Evolutionary conservation across 1,284 basidiomycete species (phyloP).

Genomic region (Ganoderma lingzhi): DNA sequence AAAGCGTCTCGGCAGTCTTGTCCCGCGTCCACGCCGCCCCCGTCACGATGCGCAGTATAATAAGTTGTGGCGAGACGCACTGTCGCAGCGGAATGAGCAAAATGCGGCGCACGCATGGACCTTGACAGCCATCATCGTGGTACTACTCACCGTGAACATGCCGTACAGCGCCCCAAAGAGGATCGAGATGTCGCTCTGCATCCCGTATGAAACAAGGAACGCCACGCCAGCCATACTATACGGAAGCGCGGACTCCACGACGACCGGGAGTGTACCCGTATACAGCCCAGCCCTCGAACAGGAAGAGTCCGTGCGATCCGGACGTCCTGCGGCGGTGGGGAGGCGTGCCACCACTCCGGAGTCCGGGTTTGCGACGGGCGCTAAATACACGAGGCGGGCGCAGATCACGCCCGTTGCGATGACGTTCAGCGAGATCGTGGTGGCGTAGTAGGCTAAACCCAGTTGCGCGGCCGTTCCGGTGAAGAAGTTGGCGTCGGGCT

Average conservation of each 20-base stretch:
- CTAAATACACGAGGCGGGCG: slow-evolving; percentile 11
- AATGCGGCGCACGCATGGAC: slow-evolving; percentile 15
- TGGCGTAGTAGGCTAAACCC: slow-evolving; percentile 17
- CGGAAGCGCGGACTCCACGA: slow-evolving; percentile 26
- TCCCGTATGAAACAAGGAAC: slow-evolving; percentile 20
- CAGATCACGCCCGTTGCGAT: slow-evolving; percentile 15
- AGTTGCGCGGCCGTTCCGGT: slow-evolving; percentile 21
- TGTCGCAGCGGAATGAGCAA: slow-evolving; percentile 16
- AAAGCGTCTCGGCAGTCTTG: background rate
- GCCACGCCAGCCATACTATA: slow-evolving; percentile 25
- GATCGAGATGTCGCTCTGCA: slow-evolving; percentile 21
- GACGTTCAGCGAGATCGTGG: slow-evolving; percentile 18
- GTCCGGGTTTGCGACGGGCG: background rate
- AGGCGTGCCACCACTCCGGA: background rate
- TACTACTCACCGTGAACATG: slow-evolving; percentile 30
- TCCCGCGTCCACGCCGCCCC: slow-evolving; percentile 22
- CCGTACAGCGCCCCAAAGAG: slow-evolving; percentile 29
- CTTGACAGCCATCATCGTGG: slow-evolving; percentile 7
- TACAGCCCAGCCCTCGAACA: slow-evolving; percentile 6
- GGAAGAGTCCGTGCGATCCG: background rate
- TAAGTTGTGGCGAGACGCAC: slow-evolving; percentile 43
- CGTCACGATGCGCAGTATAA: slow-evolving; percentile 42
- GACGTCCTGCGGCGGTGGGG: background rate
- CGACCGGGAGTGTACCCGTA: slow-evolving; percentile 20
- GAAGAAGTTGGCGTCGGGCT: slow-evolving; percentile 33